Evolutionary conservation across 257 asterid genomes (phyloP), one percentile per base, ranked within the genome.

Genomic region (Verbascum thapsus): DNA sequence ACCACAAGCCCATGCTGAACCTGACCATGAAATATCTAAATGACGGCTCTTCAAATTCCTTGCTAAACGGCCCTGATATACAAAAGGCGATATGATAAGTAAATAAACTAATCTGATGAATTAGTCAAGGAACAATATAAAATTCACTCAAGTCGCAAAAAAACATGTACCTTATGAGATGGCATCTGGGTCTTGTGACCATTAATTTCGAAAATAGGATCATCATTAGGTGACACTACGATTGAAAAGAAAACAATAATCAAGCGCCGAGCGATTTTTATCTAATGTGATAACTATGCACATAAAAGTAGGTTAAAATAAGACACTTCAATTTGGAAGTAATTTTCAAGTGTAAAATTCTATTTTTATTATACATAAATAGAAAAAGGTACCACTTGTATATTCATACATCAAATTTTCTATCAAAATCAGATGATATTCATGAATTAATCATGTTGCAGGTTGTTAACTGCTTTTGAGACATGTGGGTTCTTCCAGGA

Each of bases 1-100:
- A 63, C 94, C 86, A 55, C 99, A 92, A 50, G 84, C 56, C 97
- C 97, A 92, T 58, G 96, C 72, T 44, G 76, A 72, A 61, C 97
- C 99, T 2, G 95, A 87, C 99, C 99, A 92, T 3, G 88, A 78
- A 63, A 92, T 92, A 49, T 83, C 95, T 37, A 91, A 81, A 56
- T 72, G 79, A 73, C 58, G 82, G 43, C 86, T 84, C 76, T 78
- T 81, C 67, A 81, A 70, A 72, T 69, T 83, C 83, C 83, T 87
- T 48, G 94, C 72, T 50, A 82, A 54, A 63, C 76, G 91, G 15
- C 83, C 86, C 97, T 91, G 86, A 57, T 22, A 76, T 48, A 56
- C 38, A 58, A 56, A 67, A 39, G n/a, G 59, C 20, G 54, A 45
- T 38, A 70, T 4, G 54, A 59, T 53, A 63, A 23, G 59, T 42